A percentile compares a stretch with the other conserved stretches of the same genome.
These are phyloP conservation scores for Camelina sativa DNA, from an alignment of 345 rosid species.

Conservation along the genomic window DNA sequence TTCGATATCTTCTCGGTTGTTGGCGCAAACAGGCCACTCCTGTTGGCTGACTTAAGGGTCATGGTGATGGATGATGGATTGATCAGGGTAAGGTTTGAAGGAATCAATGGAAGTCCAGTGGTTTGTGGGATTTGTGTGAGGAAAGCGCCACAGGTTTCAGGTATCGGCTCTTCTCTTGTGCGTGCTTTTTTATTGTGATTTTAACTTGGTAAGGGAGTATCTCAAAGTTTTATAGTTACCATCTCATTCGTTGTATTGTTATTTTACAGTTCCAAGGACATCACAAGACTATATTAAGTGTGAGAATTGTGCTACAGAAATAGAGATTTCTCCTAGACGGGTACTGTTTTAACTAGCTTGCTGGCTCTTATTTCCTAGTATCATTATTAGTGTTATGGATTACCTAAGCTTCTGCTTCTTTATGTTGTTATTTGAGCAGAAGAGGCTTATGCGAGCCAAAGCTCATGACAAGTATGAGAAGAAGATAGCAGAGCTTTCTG, in stretches of 20 bases:
- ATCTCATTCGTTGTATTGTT: constrained; percentile 19
- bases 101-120: constrained; percentile 74
- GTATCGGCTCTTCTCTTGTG: constrained; percentile 46
- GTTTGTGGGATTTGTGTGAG: constrained; percentile 84
- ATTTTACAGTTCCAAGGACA: constrained; percentile 53
- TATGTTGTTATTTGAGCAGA: constrained; percentile 54
- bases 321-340: constrained; percentile 75
- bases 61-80: constrained; percentile 68
- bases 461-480: constrained; percentile 81
- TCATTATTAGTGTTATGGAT: background rate
- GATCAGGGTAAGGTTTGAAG: constrained; percentile 69
- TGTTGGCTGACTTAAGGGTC: constrained; percentile 72
- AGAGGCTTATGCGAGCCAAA: constrained; percentile 73
- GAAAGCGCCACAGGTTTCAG: constrained; percentile 62
- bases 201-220: background rate
- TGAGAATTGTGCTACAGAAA: constrained; percentile 66
- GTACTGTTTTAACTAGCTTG: constrained; percentile 46
- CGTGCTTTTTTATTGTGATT: background rate
- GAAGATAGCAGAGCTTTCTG: constrained; percentile 75
- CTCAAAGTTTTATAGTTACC: background rate
- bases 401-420: constrained; percentile 16
- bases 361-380: constrained; percentile 18
- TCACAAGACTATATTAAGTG: constrained; percentile 72
- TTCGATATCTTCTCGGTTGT: constrained; percentile 84
- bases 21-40: constrained; percentile 82